Percentiles rank a stretch among this genome's conserved stretches.
phyloP scores from a whole-genome alignment of 495 filamentous ascomycete genomes.

The Parmelia sp. region DNA sequence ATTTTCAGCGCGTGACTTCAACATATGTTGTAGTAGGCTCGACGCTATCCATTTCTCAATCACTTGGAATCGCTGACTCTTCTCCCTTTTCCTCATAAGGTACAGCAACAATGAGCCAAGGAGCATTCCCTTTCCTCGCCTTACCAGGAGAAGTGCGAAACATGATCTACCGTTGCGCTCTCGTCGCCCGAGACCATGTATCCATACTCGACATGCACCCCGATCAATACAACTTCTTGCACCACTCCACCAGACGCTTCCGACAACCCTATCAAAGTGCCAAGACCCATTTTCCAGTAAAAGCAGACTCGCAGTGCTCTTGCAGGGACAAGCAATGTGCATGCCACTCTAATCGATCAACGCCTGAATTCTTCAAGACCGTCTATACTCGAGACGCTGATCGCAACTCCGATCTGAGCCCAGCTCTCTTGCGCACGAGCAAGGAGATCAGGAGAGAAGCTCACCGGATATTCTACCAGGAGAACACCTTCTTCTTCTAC shows the following conservation, averaged over 20 bases:
- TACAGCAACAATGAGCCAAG: background rate
- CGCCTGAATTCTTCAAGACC: background rate
- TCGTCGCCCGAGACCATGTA: background rate
- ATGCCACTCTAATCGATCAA: background rate
- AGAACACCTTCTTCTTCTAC: background rate
- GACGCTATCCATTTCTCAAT: background rate
- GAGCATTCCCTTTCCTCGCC: background rate
- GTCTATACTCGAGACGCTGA: background rate
- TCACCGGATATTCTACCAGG: background rate
- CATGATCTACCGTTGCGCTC: background rate
- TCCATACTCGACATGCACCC: background rate
- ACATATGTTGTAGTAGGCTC: too few relatives aligned
- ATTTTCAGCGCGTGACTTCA: too few relatives aligned
- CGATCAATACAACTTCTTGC: background rate
- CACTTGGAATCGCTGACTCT: background rate
- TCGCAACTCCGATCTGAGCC: background rate
- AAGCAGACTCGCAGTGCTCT: background rate
- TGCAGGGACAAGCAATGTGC: background rate
- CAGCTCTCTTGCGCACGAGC: background rate
- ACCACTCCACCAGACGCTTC: background rate
- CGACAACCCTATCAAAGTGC: background rate
- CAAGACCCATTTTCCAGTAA: background rate
- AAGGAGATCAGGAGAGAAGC: background rate
- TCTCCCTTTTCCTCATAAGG: background rate
- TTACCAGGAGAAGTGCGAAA: background rate